Evolutionary conservation across 768 basidiomycete genomes (phyloP).

Genomic region (Pleurotus pulmonarius): DNA sequence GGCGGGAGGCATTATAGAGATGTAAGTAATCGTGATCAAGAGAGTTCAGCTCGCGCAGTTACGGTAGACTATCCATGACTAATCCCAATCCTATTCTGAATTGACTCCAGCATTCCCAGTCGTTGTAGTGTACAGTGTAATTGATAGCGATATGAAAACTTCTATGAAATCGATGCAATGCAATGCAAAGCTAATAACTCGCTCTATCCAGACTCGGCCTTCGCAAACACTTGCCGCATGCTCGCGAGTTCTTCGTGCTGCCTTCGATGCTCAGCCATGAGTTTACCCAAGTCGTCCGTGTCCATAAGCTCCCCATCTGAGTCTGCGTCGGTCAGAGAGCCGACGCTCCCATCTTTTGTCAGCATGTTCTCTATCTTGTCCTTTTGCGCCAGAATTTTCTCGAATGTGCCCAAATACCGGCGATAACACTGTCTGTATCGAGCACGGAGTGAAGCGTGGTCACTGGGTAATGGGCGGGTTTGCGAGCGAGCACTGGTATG

Average conservation of each 20-base stretch:
- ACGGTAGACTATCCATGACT: neutral
- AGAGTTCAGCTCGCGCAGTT: neutral
- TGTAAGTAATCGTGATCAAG: neutral
- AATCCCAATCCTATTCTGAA: neutral
- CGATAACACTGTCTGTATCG: slow-evolving; percentile 50
- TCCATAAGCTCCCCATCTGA: slow-evolving; percentile 53
- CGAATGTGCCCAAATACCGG: slow-evolving; percentile 45
- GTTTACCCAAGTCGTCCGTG: slow-evolving; percentile 43
- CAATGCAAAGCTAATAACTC: neutral
- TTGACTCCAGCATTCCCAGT: too few relatives aligned
- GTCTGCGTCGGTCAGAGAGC: slow-evolving; percentile 45
- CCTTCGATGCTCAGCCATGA: slow-evolving; percentile 40
- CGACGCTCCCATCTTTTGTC: slow-evolving; percentile 29
- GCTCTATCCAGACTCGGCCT: slow-evolving; percentile 16
- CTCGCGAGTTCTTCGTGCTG: slow-evolving; percentile 51
- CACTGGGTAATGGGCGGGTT: slow-evolving; percentile 34
- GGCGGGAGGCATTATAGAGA: neutral
- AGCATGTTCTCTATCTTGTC: slow-evolving; percentile 50
- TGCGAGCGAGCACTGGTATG: slow-evolving; percentile 21
- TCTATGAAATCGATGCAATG: neutral
- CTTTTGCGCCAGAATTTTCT: slow-evolving; percentile 46
- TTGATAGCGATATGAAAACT: neutral
- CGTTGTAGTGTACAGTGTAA: neutral
- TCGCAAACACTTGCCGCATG: slow-evolving; percentile 38
- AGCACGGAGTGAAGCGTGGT: slow-evolving; percentile 48